Conservation (phyloP, 177 flowering plant genomes). For the Telopea speciosissima region DNA sequence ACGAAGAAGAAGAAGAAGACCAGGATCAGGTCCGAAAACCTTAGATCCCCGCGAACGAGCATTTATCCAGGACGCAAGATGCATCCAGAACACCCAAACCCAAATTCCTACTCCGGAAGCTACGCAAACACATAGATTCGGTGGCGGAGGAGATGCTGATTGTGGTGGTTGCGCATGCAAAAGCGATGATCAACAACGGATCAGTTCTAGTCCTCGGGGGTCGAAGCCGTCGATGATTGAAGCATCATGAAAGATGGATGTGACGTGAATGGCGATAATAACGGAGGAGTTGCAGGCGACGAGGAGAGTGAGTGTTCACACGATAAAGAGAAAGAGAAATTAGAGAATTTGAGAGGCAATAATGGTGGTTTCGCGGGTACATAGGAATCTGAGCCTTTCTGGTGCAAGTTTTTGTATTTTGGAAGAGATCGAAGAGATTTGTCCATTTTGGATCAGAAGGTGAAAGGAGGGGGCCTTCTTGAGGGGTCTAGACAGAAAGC, state of each 20-base stretch:
- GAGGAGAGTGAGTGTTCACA: neutral
- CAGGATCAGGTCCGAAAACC: slow-evolving; percentile 36
- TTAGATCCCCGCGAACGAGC: slow-evolving; percentile 43
- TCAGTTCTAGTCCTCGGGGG: neutral
- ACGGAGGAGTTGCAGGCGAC: neutral
- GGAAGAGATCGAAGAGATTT: too few relatives aligned
- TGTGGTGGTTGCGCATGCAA: neutral
- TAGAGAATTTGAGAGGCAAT: too few relatives aligned
- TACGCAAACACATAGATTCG: slow-evolving; percentile 4
- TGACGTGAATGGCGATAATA: too few relatives aligned
- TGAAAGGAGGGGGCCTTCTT: too few relatives aligned
- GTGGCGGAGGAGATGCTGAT: neutral
- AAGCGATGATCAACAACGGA: neutral
- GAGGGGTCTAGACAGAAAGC: too few relatives aligned
- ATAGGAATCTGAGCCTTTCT: too few relatives aligned
- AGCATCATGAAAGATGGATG: neutral
- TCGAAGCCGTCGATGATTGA: neutral
- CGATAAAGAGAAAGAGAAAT: too few relatives aligned
- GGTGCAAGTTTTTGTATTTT: too few relatives aligned
- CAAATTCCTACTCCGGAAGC: slow-evolving; percentile 8
- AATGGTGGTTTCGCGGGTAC: too few relatives aligned
- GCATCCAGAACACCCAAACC: slow-evolving; percentile 22
- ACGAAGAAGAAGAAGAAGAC: slow-evolving; percentile 20
- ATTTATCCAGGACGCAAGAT: slow-evolving; percentile 32
- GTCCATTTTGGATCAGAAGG: too few relatives aligned